phyloP scores from a whole-genome alignment of 2,329 filamentous ascomycete species.

The Trichophyton mentagrophytes region DNA sequence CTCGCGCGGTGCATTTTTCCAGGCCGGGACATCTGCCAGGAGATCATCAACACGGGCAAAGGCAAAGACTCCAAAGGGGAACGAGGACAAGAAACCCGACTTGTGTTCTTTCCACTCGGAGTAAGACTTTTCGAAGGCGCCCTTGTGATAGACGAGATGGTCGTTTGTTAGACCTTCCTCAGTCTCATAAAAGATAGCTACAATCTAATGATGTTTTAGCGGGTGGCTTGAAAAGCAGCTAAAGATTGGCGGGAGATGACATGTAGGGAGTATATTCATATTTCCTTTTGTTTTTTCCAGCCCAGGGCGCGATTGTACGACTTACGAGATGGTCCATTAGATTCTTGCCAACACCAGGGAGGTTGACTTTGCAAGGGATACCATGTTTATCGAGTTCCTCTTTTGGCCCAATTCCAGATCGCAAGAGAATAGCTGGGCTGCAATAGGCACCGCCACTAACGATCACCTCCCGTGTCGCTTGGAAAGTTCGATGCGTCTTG shows the following conservation, averaged over 20 bases:
- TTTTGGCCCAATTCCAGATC: conserved; percentile 38
- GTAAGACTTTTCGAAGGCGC: conserved; percentile 40
- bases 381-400: conserved; percentile 15
- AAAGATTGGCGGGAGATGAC: not conserved
- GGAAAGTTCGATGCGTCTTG: conserved; percentile 34
- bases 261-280: not conserved
- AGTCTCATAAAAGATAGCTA: conserved; percentile 51
- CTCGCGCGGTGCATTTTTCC: conserved; percentile 38
- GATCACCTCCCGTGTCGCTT: conserved; percentile 38
- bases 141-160: conserved; percentile 43
- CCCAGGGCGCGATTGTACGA: conserved; percentile 11
- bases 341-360: conserved; percentile 27
- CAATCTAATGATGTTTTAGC: conserved; percentile 29
- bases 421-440: conserved; percentile 42
- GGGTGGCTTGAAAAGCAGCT: not conserved
- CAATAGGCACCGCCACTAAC: conserved; percentile 42
- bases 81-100: conserved; percentile 45
- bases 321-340: conserved; percentile 34
- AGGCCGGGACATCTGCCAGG: conserved; percentile 42
- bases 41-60: conserved; percentile 51
- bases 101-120: conserved; percentile 47
- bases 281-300: not conserved
- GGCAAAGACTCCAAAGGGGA: conserved; percentile 51
- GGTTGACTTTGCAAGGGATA: conserved; percentile 18
- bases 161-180: conserved; percentile 43